Base-by-base conservation (phyloP, 768 basidiomycete genomes). In the Agaricus bisporus region DNA sequence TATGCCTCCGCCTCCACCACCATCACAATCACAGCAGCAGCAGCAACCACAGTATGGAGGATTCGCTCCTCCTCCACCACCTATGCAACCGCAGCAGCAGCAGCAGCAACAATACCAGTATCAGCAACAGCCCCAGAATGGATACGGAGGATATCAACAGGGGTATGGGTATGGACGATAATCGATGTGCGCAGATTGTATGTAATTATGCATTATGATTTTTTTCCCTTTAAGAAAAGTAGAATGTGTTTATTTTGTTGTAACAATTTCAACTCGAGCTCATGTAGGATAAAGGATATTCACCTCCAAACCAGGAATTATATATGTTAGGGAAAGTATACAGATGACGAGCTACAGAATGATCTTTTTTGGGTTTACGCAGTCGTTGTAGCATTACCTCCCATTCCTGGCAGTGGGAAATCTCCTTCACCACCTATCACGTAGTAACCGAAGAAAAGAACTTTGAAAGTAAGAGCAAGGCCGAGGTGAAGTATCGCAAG, bases 401-500 rank as follows among this genome's bases (percentile, higher is more conserved):
- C 73, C 22, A 65, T 65, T n/a, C 75, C 75, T 5, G 74, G 76
- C 20, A 76, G 57, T 5, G 70, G 63, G 18, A 73, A 64, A 61
- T 76, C 76, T 5, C 59, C 62, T 9, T 74, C 76, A 48, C 73
- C 73, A 1, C 70, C 68, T 20, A 74, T 57, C 35, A 79, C 70
- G 55, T 79, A 80, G 61, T 81, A 80, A 56, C 69, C 74, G 70
- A 81, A 81, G 61, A 81, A 81, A n/a, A 80, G 61, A 41, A 92
- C 73, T 67, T 95, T 94, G 76, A 98, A 89, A 7, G 86, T 81
- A 39, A 98, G 72, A 0, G 93, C 92, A 54, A 98, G 70, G 2
- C 72, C 86, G 1, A 81, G 81, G 61, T 99, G 95, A 14, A 98
- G 69, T 3, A 74, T 72, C 1, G 80, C 86, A 29, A 97, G 76